Evolutionary conservation across 1,284 basidiomycete species (phyloP), one percentile per base, ranked within the genome.

Genomic region (Laetiporus sulphureus): DNA sequence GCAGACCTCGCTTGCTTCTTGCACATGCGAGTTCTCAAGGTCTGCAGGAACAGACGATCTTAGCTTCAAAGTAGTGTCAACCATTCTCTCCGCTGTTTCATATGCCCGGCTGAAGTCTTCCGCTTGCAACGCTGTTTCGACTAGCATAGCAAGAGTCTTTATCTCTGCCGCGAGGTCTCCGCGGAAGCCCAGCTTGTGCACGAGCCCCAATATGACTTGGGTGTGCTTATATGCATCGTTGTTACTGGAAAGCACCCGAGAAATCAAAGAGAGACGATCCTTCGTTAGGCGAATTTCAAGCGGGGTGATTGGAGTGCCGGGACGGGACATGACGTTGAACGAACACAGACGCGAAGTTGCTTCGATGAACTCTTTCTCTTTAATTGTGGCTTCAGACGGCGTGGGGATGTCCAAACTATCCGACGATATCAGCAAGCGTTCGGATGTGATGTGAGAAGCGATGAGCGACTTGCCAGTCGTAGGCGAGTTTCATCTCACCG

Each of bases 401-500:
- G 68, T 68, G 1, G 86, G 79, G 3, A 95, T 86, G 32, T 79
- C 67, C 40, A 96, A 70, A 53, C 93, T 95, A 48, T 4, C 12
- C 21, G 46, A 39, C 15, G 11, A n/a, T n/a, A n/a, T n/a, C n/a
- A n/a, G 30, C 7, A 22, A 27, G 34, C 40, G 36, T 36, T 32
- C 42, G 24, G 52, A 31, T 39, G 8, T 30, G 7, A 13, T 15
- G 11, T 23, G 22, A 25, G 13, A 22, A 16, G 15, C 13, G 6
- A 21, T 18, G 29, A 36, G 25, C 24, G 27, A 58, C 75, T 58
- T 60, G 94, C 93, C 92, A 95, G 45, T 95, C 90, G 61, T 93
- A 93, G 1, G 93, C 93, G 30, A 91, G 68, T 62, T 91, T 94
- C 92, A 97, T 96, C 40, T 94, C 90, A 4, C 92, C 92, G 36